These are phyloP conservation scores for Inga oerstediana DNA, from an alignment of 306 rosid species.

Conservation along the genomic window DNA sequence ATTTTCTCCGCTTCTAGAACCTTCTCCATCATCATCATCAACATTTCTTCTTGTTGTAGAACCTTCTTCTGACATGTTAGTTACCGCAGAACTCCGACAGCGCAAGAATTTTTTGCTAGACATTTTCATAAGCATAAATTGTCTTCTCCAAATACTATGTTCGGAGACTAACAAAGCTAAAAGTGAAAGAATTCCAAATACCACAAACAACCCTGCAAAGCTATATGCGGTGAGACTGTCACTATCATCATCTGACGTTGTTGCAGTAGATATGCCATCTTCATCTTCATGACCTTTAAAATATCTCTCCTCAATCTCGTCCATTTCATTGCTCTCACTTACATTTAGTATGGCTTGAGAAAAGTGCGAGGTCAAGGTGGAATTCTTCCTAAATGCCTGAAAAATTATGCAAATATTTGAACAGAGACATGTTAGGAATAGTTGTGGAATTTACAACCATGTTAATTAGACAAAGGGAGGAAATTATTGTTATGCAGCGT, in stretches of 20 bases:
- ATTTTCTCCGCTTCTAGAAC: not conserved
- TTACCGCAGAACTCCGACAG: not conserved
- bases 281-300: not conserved
- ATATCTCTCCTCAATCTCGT: not conserved
- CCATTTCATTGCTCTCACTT: not conserved
- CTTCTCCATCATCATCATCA: not conserved
- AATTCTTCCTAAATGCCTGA: conserved; percentile 20
- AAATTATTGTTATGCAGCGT: not conserved
- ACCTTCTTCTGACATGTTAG: not conserved
- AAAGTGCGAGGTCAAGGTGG: conserved; percentile 26
- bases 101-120: not conserved
- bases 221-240: conserved; percentile 16
- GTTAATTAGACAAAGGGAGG: not conserved
- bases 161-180: conserved; percentile 29
- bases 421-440: not conserved
- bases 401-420: not conserved
- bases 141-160: conserved; percentile 1
- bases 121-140: not conserved
- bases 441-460: not conserved
- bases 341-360: conserved; percentile 29
- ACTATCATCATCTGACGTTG: not conserved
- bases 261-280: not conserved
- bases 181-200: conserved; percentile 12
- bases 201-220: conserved; percentile 27
- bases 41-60: not conserved